Evolutionary conservation across 441 rosid species (phyloP), one percentile per base, ranked within the genome.

Genomic region (Brassica hybrid): DNA sequence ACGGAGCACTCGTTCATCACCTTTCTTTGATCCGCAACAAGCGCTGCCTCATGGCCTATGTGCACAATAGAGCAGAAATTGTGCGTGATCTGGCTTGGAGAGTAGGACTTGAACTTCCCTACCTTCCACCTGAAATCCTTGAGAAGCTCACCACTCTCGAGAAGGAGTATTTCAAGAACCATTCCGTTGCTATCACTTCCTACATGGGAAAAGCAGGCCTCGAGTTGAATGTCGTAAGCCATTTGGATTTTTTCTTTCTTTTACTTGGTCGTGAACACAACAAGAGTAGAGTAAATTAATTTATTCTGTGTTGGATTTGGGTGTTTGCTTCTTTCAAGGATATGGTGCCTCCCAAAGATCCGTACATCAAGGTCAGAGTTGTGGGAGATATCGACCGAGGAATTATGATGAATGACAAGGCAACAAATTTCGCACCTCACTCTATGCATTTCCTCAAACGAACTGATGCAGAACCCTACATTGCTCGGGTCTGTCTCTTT

Each of bases 341-440:
- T 81, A 93, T 89, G 97, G 99, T 93, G 79, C 98, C 99, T 9
- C 96, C 99, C 6, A 94, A 93, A 78, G 99, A 94, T 81, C 97
- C 99, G 50, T 94, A 90, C 85, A 86, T 93, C 64, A 89, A 93
- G 83, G 96, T 93, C 72, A 88, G 98, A 76, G 92, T 93, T 38
- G 84, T 93, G 30, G 94, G 88, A 60, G 92, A 91, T 77, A 86
- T 95, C 34, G 99, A 92, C 64, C 85, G 86, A 27, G 97, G 89
- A 65, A 85, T 90, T 72, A 77, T 93, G 59, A 81, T 91, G 23
- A 85, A 90, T 58, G 95, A 90, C 62, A 84, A 90, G 76, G 82
- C 89, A 30, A 91, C 96, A 66, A 91, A 91, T 86, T 93, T 95
- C 56, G 81, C 94, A 7, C 84, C 84, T 69, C 90, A 95, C 69